Conservation (phyloP, 305 asterid genomes). For the Fraxinus xanthoxyloides region DNA sequence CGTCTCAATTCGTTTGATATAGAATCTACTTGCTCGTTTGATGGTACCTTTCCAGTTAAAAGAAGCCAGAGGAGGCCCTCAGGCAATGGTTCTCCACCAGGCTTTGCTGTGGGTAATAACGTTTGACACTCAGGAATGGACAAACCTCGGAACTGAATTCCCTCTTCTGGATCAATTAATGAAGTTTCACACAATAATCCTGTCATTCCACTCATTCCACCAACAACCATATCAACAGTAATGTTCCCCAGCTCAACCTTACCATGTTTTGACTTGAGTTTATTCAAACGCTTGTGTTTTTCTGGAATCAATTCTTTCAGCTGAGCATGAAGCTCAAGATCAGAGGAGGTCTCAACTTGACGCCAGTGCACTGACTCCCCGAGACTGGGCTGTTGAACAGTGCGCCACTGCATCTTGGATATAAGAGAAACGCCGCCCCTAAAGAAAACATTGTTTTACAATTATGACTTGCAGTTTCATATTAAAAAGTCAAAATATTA, state of each 20-base stretch:
- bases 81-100: conserved; percentile 96
- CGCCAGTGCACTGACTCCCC: conserved; percentile 73
- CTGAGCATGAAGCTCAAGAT: conserved; percentile 72
- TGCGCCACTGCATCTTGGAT: conserved; percentile 65
- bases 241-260: conserved; percentile 79
- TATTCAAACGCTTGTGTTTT: conserved; percentile 78
- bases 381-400: conserved; percentile 60
- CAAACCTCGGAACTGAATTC: conserved; percentile 91
- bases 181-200: conserved; percentile 94
- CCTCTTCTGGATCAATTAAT: conserved; percentile 89
- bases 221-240: conserved; percentile 84
- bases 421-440: conserved; percentile 43
- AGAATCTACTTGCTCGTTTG: conserved; percentile 75
- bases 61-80: conserved; percentile 99
- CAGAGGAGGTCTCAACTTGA: conserved; percentile 81
- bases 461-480: not conserved
- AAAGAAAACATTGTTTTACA: conserved; percentile 50
- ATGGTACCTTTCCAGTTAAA: conserved; percentile 88
- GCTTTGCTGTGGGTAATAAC: conserved; percentile 77
- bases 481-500: not conserved
- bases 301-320: conserved; percentile 81
- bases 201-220: conserved; percentile 96
- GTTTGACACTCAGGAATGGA: conserved; percentile 96
- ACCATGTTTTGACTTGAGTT: conserved; percentile 70
- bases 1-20: conserved; percentile 62